A percentile compares a stretch with the other conserved stretches of the same genome.
These are phyloP conservation scores for Sphaerobolus stellatus DNA, from an alignment of 1,284 basidiomycete species.

Conservation along the genomic window DNA sequence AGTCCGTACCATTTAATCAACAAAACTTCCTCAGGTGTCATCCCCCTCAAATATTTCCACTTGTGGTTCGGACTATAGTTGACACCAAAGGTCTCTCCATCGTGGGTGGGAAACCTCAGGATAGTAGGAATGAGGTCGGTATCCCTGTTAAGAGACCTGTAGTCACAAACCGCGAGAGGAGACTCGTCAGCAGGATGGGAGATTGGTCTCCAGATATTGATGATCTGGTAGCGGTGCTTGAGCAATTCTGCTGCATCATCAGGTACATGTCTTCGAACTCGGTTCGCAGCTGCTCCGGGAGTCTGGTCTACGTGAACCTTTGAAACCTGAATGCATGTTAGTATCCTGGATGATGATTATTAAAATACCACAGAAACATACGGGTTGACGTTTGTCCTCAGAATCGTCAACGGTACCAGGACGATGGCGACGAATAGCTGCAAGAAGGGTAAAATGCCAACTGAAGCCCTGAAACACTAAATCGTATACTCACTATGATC, in stretches of 20 bases:
- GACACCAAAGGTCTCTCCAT: constrained; percentile 60
- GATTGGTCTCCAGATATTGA: constrained; percentile 75
- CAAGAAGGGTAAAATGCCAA: background rate
- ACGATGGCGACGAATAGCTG: constrained; percentile 43
- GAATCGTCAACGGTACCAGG: constrained; percentile 37
- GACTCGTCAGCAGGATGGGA: constrained; percentile 37
- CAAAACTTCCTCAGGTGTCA: constrained; percentile 62
- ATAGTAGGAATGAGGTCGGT: constrained; percentile 50
- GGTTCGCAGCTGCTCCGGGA: constrained; percentile 41
- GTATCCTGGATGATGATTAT: background rate
- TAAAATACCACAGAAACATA: constrained; percentile 16
- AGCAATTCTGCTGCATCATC: constrained; percentile 46
- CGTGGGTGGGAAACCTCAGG: constrained; percentile 50
- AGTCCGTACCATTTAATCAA: constrained; percentile 64
- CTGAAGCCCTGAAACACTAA: background rate
- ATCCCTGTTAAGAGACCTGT: constrained; percentile 46
- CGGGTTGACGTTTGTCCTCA: constrained; percentile 46
- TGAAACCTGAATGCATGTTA: background rate
- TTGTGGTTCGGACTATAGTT: constrained; percentile 51
- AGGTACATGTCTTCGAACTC: constrained; percentile 55
- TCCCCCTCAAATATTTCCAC: constrained; percentile 65
- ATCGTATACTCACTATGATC: constrained; percentile 54
- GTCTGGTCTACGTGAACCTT: constrained; percentile 35
- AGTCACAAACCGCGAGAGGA: constrained; percentile 38
- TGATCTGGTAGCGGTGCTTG: constrained; percentile 57